Evolutionary conservation across 2,329 filamentous ascomycete species (phyloP).

Genomic region (Podosphaera fusca): DNA sequence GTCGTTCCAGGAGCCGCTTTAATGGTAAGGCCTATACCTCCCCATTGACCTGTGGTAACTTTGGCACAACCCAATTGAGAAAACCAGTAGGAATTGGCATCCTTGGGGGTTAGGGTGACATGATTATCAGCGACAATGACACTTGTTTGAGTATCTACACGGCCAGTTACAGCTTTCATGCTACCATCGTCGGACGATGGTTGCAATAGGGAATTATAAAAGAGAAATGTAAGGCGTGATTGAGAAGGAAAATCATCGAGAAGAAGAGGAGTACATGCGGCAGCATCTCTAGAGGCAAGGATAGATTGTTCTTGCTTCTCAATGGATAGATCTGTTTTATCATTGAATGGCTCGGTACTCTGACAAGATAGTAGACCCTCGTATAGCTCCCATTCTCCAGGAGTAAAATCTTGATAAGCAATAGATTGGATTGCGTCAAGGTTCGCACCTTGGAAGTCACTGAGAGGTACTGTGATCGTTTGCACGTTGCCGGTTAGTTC

Average conservation of each 20-base stretch:
- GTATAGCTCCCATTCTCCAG: conserved; percentile 24
- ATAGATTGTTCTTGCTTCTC: neutral
- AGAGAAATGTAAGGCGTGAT: conserved; percentile 35
- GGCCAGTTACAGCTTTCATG: conserved; percentile 18
- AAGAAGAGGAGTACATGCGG: conserved; percentile 21
- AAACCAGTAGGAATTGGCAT: conserved; percentile 31
- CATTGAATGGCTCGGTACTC: conserved; percentile 2
- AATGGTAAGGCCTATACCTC: conserved; percentile 31
- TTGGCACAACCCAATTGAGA: conserved; percentile 31
- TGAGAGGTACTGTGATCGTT: conserved; percentile 26
- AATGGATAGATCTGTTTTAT: neutral
- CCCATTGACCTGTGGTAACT: conserved; percentile 23
- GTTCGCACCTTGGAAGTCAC: conserved; percentile 26
- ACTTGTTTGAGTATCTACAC: conserved; percentile 18
- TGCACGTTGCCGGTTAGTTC: conserved; percentile 26
- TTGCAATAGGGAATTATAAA: conserved; percentile 33
- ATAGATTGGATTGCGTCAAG: conserved; percentile 24
- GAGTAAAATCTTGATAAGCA: conserved; percentile 21
- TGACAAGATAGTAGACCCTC: conserved; percentile 24
- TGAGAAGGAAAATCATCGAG: conserved; percentile 39
- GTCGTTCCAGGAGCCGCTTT: conserved; percentile 27
- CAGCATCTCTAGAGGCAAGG: conserved; percentile 1
- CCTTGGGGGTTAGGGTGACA: conserved; percentile 26
- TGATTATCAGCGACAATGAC: conserved; percentile 28
- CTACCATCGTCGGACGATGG: conserved; percentile 32